A percentile compares a stretch with the other conserved stretches of the same genome.
Evolutionary conservation across 192 early-diverging fungal species (phyloP).

Genomic region (Coemansia sp.): DNA sequence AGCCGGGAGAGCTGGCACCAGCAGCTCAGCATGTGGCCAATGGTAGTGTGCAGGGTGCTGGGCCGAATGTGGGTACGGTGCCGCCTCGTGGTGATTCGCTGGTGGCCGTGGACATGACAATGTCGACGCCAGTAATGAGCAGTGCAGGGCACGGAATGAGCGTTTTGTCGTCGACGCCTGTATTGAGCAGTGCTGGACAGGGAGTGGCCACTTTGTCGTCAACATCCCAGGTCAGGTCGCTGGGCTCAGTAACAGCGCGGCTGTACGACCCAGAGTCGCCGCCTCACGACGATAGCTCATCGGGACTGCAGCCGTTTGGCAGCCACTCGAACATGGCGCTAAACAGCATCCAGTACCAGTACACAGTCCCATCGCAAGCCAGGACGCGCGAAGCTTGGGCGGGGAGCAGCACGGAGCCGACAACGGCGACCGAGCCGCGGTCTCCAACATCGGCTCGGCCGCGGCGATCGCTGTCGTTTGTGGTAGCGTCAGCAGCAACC

Average conservation of each 20-base stretch:
- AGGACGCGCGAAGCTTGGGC: not conserved
- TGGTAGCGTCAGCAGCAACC: conserved; percentile 1
- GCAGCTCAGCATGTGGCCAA: not conserved
- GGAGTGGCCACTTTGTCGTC: not conserved
- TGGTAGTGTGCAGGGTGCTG: not conserved
- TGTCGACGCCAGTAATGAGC: conserved; percentile 27
- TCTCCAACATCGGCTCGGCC: conserved; percentile 20
- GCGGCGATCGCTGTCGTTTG: conserved; percentile 48
- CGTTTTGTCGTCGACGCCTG: not conserved
- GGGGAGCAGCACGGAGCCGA: not conserved
- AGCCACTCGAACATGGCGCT: conserved; percentile 31
- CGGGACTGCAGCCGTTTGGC: not conserved
- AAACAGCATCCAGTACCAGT: conserved; percentile 48
- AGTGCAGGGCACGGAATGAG: not conserved
- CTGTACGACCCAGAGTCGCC: conserved; percentile 35
- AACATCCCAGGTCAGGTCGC: conserved; percentile 11
- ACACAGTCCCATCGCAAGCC: conserved; percentile 5
- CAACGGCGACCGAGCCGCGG: not conserved
- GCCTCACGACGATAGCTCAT: not conserved
- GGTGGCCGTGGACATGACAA: conserved; percentile 18
- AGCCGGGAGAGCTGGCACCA: conserved; percentile 16
- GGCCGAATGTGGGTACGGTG: not conserved
- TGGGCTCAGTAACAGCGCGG: conserved; percentile 48
- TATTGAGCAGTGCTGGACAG: not conserved
- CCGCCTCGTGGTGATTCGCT: conserved; percentile 43